Percentiles rank a stretch among this genome's conserved stretches.
These are phyloP conservation scores for Mycena citricolor DNA, from an alignment of 1,284 basidiomycete species.

Conservation along the genomic window DNA sequence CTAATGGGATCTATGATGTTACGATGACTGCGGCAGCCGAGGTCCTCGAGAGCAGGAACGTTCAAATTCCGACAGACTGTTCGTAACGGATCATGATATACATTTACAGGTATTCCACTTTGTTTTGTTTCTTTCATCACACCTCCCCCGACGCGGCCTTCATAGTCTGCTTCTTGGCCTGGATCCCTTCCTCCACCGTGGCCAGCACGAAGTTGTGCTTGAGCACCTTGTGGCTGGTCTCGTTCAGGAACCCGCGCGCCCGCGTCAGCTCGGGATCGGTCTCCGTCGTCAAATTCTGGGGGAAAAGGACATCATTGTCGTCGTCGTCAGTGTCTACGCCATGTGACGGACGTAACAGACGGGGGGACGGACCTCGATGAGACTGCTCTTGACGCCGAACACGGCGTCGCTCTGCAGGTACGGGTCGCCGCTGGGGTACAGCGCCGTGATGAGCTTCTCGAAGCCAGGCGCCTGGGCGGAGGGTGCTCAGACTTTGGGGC, in stretches of 20 bases:
- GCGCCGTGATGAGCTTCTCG: conserved; percentile 69
- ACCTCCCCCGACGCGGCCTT: not conserved
- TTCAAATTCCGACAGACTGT: too few relatives aligned
- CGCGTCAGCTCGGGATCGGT: conserved; percentile 53
- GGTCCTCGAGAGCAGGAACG: too few relatives aligned
- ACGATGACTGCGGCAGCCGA: too few relatives aligned
- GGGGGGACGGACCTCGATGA: conserved; percentile 39
- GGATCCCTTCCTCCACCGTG: conserved; percentile 49
- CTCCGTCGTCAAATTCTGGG: conserved; percentile 52
- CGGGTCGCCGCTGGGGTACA: conserved; percentile 73
- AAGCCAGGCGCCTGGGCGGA: conserved; percentile 55
- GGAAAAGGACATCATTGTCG: conserved; percentile 2
- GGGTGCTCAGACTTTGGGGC: not conserved
- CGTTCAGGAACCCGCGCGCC: conserved; percentile 61
- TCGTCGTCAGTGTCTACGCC: too few relatives aligned
- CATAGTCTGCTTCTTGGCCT: conserved; percentile 30
- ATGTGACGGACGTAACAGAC: too few relatives aligned
- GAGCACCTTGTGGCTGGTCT: conserved; percentile 60
- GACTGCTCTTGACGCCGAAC: conserved; percentile 75
- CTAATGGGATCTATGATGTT: too few relatives aligned
- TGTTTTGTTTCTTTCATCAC: not conserved
- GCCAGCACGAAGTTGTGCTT: conserved; percentile 62
- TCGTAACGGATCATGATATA: too few relatives aligned
- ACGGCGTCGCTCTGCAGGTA: conserved; percentile 72
- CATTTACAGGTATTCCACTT: too few relatives aligned